phyloP scores from a whole-genome alignment of 805 yeast species.

The Phaffomyces thermotolerans region DNA sequence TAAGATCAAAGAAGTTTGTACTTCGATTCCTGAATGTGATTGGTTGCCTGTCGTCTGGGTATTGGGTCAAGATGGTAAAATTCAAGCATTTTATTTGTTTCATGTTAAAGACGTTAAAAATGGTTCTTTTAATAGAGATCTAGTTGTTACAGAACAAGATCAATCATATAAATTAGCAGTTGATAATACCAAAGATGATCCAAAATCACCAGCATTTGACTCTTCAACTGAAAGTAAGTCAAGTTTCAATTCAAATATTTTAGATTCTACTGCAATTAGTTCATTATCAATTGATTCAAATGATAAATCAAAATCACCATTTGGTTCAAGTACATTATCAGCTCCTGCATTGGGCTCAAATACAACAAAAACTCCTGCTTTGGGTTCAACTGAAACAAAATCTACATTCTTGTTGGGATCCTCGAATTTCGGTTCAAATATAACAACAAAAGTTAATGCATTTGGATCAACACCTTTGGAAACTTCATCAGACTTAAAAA shows the following conservation, averaged over 20 bases:
- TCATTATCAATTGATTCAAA: no score
- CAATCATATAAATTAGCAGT: not conserved
- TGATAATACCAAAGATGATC: not conserved
- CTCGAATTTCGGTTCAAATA: not conserved
- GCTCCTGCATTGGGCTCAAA: not conserved
- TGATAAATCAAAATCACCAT: no score
- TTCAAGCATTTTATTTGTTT: constrained; percentile 60
- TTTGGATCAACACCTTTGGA: no score
- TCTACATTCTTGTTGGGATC: not conserved
- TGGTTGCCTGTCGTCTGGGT: constrained; percentile 64
- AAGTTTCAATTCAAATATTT: not conserved
- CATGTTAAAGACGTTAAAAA: constrained; percentile 44
- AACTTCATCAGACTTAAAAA: not conserved
- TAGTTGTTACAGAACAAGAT: constrained; percentile 3
- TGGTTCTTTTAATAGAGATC: constrained; percentile 22
- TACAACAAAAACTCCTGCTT: not conserved
- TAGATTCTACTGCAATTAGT: not conserved
- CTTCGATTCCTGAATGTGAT: constrained; percentile 47
- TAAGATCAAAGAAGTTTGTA: constrained; percentile 44
- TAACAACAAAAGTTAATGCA: not conserved
- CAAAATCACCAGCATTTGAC: not conserved
- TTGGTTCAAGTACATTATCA: no score
- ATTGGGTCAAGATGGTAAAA: constrained; percentile 54
- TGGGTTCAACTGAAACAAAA: not conserved
- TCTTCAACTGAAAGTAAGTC: not conserved